These are phyloP conservation scores for Rubroshorea leprosula DNA, from an alignment of 345 rosid genomes.

Conservation along the genomic window DNA sequence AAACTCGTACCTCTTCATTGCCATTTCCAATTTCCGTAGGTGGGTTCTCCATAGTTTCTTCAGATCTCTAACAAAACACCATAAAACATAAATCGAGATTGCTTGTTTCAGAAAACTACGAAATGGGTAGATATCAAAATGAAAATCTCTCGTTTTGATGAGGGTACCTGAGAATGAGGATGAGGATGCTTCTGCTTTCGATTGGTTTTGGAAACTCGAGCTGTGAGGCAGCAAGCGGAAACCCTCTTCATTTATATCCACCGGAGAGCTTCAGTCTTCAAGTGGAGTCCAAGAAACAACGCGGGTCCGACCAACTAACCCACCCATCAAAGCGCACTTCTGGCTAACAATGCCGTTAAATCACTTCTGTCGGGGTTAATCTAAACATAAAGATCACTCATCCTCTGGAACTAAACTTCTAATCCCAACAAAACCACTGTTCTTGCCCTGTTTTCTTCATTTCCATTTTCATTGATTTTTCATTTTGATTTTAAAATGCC, in stretches of 20 bases:
- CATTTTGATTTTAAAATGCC: conserved; percentile 10
- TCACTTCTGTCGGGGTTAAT: conserved; percentile 18
- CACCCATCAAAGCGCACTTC: conserved; percentile 14
- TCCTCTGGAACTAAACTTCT: not conserved
- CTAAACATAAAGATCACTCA: conserved; percentile 2
- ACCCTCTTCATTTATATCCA: conserved; percentile 44
- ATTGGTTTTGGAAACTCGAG: conserved; percentile 14
- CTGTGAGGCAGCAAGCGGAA: conserved; percentile 31
- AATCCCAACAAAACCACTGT: not conserved
- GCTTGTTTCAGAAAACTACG: not conserved
- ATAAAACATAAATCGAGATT: not conserved
- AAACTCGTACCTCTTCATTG: not conserved
- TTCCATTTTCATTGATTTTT: too few relatives aligned
- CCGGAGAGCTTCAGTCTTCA: conserved; percentile 21
- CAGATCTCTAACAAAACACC: conserved; percentile 25
- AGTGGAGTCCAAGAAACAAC: conserved; percentile 41
- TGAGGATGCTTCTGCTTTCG: conserved; percentile 22
- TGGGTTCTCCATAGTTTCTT: conserved; percentile 30
- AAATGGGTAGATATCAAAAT: conserved; percentile 5
- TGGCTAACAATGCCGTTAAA: not conserved
- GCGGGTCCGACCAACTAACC: conserved; percentile 35
- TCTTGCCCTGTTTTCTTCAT: not conserved
- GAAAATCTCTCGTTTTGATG: not conserved
- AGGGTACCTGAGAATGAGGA: not conserved
- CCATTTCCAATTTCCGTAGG: conserved; percentile 16